Percentiles rank a stretch among this genome's conserved stretches.
Conservation (phyloP, 1,284 basidiomycete species). For the Gymnopus androsaceus region DNA sequence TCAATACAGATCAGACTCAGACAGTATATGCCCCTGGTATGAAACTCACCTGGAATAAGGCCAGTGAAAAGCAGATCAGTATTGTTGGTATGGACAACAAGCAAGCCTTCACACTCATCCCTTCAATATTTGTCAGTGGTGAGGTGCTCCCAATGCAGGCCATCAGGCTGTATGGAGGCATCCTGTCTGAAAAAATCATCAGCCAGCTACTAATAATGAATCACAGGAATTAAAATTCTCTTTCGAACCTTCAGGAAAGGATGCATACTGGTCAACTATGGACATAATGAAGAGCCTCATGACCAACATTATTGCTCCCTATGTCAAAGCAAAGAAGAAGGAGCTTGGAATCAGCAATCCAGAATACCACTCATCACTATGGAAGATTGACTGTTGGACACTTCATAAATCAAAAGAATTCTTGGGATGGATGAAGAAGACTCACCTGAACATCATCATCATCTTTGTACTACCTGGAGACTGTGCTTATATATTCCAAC, state of each 20-base stretch:
- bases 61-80: neutral
- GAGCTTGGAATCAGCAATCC: neutral
- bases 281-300: conserved; percentile 7
- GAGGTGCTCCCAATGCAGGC: conserved; percentile 2
- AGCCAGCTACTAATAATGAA: neutral
- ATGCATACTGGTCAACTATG: conserved; percentile 6
- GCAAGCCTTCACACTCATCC: conserved; percentile 6
- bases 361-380: neutral
- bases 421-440: conserved; percentile 5
- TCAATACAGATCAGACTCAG: conserved; percentile 7
- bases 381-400: conserved; percentile 9
- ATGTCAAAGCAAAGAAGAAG: neutral
- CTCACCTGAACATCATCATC: neutral
- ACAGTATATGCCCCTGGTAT: neutral
- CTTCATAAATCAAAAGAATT: conserved; percentile 3
- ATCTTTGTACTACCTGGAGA: conserved; percentile 5
- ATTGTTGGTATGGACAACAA: conserved; percentile 1
- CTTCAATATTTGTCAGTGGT: conserved; percentile 1
- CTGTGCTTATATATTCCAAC: conserved; percentile 5
- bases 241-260: neutral
- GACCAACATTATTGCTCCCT: conserved; percentile 1
- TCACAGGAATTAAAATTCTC: neutral
- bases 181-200: neutral
- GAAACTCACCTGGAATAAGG: neutral
- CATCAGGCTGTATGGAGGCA: neutral